Evolutionary conservation across 768 basidiomycete genomes (phyloP).

Genomic region (Mrakia frigida): DNA sequence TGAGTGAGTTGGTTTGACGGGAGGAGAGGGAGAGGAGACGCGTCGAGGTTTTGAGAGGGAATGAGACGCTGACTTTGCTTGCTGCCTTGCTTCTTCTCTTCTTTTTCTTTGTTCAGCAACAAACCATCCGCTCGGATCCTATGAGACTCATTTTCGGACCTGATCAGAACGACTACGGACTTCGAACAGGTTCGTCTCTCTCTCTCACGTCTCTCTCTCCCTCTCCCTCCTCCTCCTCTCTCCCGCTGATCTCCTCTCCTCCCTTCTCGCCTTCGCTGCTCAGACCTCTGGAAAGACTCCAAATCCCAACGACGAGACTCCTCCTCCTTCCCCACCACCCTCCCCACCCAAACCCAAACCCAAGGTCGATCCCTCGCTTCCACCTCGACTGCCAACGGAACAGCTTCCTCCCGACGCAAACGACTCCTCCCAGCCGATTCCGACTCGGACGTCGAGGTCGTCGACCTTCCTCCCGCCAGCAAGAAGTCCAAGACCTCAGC

Average conservation of each 20-base stretch:
- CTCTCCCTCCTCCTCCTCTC: neutral
- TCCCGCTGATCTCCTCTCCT: neutral
- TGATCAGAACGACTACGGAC: neutral
- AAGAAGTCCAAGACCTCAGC: neutral
- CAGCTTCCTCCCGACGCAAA: slow-evolving; percentile 2
- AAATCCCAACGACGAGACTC: neutral
- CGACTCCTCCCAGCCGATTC: slow-evolving; percentile 10
- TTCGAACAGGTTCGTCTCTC: slow-evolving; percentile 2
- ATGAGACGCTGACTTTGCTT: too few species aligned
- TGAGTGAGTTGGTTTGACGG: too few species aligned
- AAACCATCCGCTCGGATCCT: neutral
- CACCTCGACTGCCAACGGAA: neutral
- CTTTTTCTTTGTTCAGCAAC: neutral
- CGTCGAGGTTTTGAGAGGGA: neutral
- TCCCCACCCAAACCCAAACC: neutral
- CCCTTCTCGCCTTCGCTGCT: neutral
- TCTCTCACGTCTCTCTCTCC: neutral
- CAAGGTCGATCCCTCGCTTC: neutral
- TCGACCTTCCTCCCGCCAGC: neutral
- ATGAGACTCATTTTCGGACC: neutral
- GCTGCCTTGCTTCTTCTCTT: too few species aligned
- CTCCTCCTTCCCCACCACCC: neutral
- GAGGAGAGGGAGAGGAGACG: too few species aligned
- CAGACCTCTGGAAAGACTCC: slow-evolving; percentile 6
- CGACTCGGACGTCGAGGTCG: neutral